Percentiles rank a stretch among this genome's conserved stretches.
phyloP scores from a whole-genome alignment of 2,329 filamentous ascomycete genomes.

The Westerdykella ornata region DNA sequence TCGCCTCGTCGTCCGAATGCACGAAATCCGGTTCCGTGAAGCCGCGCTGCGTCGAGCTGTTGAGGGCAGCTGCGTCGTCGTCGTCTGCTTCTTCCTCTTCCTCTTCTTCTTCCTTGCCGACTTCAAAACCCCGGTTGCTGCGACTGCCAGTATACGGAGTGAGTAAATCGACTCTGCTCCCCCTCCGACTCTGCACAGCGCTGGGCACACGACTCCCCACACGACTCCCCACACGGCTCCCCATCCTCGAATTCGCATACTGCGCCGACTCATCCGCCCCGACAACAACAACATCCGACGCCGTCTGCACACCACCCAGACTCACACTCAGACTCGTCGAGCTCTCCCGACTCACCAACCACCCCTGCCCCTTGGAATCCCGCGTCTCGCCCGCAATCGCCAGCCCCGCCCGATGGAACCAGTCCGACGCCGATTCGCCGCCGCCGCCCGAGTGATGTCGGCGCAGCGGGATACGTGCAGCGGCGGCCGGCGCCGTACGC shows the following conservation, averaged over 20 bases:
- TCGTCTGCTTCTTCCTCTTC: conserved; percentile 18
- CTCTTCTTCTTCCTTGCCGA: conserved; percentile 18
- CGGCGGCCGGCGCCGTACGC: neutral
- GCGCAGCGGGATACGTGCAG: conserved; percentile 3
- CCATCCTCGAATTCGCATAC: conserved; percentile 22
- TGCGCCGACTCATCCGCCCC: conserved; percentile 33
- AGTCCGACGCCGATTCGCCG: conserved; percentile 42
- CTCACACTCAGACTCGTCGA: conserved; percentile 51
- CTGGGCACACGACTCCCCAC: conserved; percentile 36
- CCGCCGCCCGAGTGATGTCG: conserved; percentile 22
- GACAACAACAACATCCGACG: conserved; percentile 29
- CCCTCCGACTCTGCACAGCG: conserved; percentile 33
- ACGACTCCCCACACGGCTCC: conserved; percentile 29
- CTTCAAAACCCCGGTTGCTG: neutral
- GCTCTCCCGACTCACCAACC: conserved; percentile 52
- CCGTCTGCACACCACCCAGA: conserved; percentile 35
- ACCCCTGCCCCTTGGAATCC: conserved; percentile 57
- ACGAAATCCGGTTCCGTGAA: conserved; percentile 46
- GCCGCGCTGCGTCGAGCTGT: neutral
- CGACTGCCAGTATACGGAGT: conserved; percentile 21
- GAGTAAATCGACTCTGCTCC: conserved; percentile 29
- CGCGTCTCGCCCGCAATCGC: conserved; percentile 51
- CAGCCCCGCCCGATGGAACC: conserved; percentile 54
- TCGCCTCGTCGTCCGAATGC: conserved; percentile 30
- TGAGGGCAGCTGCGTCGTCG: conserved; percentile 9